Evolutionary conservation across 768 basidiomycete genomes (phyloP).

Genomic region (Nidularia sp.): DNA sequence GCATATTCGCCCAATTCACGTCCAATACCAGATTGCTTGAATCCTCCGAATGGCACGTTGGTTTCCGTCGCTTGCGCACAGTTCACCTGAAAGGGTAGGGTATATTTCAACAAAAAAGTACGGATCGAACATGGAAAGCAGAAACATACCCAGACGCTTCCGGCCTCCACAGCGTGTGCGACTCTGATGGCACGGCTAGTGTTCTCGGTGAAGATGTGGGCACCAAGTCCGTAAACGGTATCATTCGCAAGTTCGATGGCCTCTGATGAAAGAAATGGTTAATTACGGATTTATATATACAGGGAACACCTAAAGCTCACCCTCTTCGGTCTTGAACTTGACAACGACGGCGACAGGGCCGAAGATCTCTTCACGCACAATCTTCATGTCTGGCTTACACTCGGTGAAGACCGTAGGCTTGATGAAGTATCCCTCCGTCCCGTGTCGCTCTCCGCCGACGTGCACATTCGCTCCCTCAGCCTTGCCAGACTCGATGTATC

Average conservation of each 20-base stretch:
- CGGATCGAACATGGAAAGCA: no score
- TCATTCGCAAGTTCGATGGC: slow-evolving; percentile 67
- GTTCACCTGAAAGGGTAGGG: slow-evolving; percentile 11
- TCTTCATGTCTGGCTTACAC: slow-evolving; percentile 59
- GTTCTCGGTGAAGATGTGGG: slow-evolving; percentile 71
- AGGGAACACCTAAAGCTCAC: background rate
- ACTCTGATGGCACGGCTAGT: slow-evolving; percentile 60
- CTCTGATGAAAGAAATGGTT: slow-evolving; percentile 19
- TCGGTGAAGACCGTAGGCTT: slow-evolving; percentile 69
- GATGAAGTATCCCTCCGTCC: slow-evolving; percentile 66
- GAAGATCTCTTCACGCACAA: slow-evolving; percentile 69
- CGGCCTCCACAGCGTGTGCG: slow-evolving; percentile 64
- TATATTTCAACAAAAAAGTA: background rate
- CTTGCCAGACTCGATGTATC: slow-evolving; percentile 73
- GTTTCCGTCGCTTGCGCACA: slow-evolving; percentile 8
- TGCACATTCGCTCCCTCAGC: slow-evolving; percentile 63
- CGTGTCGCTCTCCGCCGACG: slow-evolving; percentile 55
- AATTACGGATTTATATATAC: background rate
- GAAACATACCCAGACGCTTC: slow-evolving; percentile 51
- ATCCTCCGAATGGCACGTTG: slow-evolving; percentile 19
- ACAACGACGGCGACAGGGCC: slow-evolving; percentile 71
- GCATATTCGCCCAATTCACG: slow-evolving; percentile 21
- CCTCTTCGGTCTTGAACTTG: slow-evolving; percentile 48
- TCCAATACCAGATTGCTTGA: slow-evolving; percentile 20
- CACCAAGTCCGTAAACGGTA: slow-evolving; percentile 73